Evolutionary conservation across 164 flowering plant species (phyloP).

Genomic region (Piper longum): DNA sequence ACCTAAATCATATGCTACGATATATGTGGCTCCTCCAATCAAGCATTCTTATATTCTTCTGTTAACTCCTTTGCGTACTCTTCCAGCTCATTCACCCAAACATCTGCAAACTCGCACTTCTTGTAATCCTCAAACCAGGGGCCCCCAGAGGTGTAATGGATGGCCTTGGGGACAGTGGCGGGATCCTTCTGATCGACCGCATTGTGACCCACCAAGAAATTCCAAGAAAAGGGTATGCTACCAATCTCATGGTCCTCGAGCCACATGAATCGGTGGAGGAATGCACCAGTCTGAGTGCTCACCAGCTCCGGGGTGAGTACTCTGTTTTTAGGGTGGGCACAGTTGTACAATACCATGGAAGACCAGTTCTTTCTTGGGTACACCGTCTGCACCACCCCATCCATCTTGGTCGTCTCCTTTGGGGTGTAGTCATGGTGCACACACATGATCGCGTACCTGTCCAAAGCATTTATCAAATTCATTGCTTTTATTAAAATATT

Average conservation of each 20-base stretch:
- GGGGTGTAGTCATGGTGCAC: conserved; percentile 93
- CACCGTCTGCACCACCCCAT: conserved; percentile 80
- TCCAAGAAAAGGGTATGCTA: conserved; percentile 75
- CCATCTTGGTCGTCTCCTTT: conserved; percentile 88
- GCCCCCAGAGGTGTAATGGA: conserved; percentile 89
- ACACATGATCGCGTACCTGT: conserved; percentile 77
- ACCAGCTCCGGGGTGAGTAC: conserved; percentile 63
- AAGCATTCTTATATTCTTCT: conserved; percentile 4
- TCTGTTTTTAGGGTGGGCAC: conserved; percentile 78
- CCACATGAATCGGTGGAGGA: conserved; percentile 86
- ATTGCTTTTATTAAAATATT: no score
- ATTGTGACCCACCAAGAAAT: conserved; percentile 92
- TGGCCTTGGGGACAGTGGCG: conserved; percentile 52
- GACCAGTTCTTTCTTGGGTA: conserved; percentile 97
- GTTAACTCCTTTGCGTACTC: conserved; percentile 5
- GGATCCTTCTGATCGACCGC: conserved; percentile 50
- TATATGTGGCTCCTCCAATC: no score
- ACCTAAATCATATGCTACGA: no score
- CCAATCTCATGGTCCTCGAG: conserved; percentile 85
- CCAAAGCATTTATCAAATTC: no score
- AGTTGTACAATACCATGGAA: conserved; percentile 89
- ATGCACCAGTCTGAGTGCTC: conserved; percentile 70
- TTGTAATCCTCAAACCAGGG: conserved; percentile 95
- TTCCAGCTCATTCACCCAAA: conserved; percentile 76
- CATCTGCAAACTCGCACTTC: conserved; percentile 75